Conservation (phyloP, 805 yeast species). For the Lipomyces japonicus region DNA sequence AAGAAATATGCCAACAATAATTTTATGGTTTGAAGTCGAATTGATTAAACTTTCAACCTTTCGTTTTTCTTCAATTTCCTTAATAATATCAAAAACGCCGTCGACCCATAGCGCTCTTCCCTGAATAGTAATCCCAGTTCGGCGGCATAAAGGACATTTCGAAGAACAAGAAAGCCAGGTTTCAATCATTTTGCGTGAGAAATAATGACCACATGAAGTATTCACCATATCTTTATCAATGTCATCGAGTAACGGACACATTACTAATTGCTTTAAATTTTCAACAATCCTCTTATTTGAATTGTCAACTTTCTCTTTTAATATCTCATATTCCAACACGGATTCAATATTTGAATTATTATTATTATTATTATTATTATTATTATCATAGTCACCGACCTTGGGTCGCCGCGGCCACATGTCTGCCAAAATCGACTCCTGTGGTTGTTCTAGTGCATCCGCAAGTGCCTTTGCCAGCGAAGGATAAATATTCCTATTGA, state of each 20-base stretch:
- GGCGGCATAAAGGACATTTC: conserved; percentile 17
- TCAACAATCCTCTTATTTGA: not conserved
- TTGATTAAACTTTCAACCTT: not conserved
- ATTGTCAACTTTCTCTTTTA: not conserved
- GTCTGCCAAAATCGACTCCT: conserved; percentile 5
- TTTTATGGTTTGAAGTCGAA: not conserved
- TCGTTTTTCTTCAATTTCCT: conserved; percentile 5
- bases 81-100: conserved; percentile 10
- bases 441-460: conserved; percentile 13
- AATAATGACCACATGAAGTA: conserved; percentile 19
- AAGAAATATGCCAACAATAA: conserved; percentile 12
- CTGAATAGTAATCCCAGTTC: conserved; percentile 1
- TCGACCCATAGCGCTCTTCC: conserved; percentile 16
- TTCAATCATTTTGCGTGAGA: conserved; percentile 6
- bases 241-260: conserved; percentile 10
- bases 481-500: conserved; percentile 3
- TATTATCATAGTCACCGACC: not conserved
- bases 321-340: not conserved
- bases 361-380: not conserved
- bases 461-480: conserved; percentile 1
- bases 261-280: conserved; percentile 5
- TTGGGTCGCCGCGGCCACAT: conserved; percentile 12
- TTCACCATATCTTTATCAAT: conserved; percentile 13
- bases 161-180: conserved; percentile 4
- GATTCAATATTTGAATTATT: no score